phyloP scores from a whole-genome alignment of 257 asterid species.

The Plantago elongata region DNA sequence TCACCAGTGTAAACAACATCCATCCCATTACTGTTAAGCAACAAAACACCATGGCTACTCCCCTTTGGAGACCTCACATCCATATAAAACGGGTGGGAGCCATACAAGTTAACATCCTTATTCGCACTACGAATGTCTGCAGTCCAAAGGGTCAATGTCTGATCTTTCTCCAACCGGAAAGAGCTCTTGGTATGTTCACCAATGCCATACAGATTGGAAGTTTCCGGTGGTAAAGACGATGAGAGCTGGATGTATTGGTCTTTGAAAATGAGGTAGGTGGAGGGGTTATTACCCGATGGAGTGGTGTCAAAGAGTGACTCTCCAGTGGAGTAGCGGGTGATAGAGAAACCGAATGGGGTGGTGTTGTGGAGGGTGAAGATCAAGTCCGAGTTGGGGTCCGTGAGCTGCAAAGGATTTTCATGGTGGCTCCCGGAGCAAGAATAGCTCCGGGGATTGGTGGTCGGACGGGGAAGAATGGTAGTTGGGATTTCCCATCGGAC shows the following conservation, averaged over 20 bases:
- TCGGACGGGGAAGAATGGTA: constrained; percentile 36
- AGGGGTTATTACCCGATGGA: constrained; percentile 20
- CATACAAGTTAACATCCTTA: constrained; percentile 63
- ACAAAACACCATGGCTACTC: constrained; percentile 62
- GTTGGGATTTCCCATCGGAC: constrained; percentile 54
- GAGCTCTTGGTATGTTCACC: constrained; percentile 85
- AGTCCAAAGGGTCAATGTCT: constrained; percentile 79
- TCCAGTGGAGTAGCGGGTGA: constrained; percentile 43
- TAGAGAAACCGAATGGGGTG: constrained; percentile 47
- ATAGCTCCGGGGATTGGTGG: constrained; percentile 9
- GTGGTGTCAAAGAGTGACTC: constrained; percentile 39
- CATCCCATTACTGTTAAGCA: constrained; percentile 86
- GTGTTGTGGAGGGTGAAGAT: constrained; percentile 40
- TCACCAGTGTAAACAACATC: constrained; percentile 65
- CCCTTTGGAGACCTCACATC: constrained; percentile 71
- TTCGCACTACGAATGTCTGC: constrained; percentile 59
- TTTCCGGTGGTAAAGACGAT: constrained; percentile 45
- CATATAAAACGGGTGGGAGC: constrained; percentile 89
- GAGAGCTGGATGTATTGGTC: constrained; percentile 87
- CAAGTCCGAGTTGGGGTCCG: constrained; percentile 36
- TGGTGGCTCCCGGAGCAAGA: constrained; percentile 18
- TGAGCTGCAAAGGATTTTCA: constrained; percentile 15
- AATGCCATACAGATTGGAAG: constrained; percentile 66
- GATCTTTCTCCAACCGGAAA: constrained; percentile 46
- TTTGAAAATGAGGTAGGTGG: constrained; percentile 51